Conservation (phyloP, 192 early-diverging fungal species). For the Backusella tarrabulga region DNA sequence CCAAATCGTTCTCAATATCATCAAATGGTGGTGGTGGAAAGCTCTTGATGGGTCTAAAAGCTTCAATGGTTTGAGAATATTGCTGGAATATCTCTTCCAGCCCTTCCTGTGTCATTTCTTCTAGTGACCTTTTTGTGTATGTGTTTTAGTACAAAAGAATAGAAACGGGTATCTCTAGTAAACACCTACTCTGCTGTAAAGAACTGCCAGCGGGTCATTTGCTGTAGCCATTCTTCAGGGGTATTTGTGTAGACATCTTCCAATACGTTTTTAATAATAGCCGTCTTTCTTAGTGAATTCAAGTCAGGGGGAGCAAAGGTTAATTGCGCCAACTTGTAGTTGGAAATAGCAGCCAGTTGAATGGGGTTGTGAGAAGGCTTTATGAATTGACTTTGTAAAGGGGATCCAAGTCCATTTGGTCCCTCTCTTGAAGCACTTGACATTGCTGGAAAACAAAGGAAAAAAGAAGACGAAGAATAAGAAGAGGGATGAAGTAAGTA, state of each 20-base stretch:
- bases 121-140: conserved; percentile 20
- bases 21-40: not conserved
- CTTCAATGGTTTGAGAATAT: conserved; percentile 35
- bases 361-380: conserved; percentile 34
- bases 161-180: not conserved
- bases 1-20: conserved; percentile 7
- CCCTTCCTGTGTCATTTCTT: conserved; percentile 33
- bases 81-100: conserved; percentile 32
- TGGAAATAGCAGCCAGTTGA: conserved; percentile 40
- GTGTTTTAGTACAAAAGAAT: not conserved
- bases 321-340: conserved; percentile 42
- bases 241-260: conserved; percentile 33
- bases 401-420: not conserved
- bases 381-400: conserved; percentile 15
- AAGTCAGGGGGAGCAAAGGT: conserved; percentile 40
- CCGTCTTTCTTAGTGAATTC: conserved; percentile 37
- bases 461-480: not conserved
- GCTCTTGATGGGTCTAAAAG: conserved; percentile 4
- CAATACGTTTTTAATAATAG: conserved; percentile 41
- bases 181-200: conserved; percentile 38
- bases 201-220: conserved; percentile 42
- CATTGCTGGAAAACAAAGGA: not conserved
- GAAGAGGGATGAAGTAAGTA: not conserved
- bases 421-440: not conserved
- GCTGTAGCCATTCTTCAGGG: conserved; percentile 38